Percentiles rank a stretch among this genome's conserved stretches.
These are phyloP conservation scores for Protostelium mycophagum DNA, from an alignment of 78 protist genomes.

Conservation along the genomic window DNA sequence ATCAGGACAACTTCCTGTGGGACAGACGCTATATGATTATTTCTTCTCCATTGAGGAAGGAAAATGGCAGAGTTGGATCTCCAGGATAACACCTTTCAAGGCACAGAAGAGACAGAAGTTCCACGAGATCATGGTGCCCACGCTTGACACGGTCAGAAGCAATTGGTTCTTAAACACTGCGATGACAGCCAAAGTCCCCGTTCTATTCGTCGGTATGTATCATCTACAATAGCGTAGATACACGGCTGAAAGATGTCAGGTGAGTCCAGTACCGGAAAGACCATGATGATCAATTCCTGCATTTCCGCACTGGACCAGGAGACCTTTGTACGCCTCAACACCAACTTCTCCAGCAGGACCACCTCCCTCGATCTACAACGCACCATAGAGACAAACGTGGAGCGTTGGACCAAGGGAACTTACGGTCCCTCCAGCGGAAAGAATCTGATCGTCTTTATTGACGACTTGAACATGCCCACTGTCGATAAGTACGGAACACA, in stretches of 20 bases:
- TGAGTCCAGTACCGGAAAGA: conserved; percentile 65
- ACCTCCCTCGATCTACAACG: conserved; percentile 77
- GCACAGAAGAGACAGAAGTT: conserved; percentile 60
- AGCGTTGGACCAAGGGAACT: conserved; percentile 57
- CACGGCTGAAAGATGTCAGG: conserved; percentile 90
- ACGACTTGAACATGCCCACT: conserved; percentile 94
- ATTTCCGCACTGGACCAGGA: background rate
- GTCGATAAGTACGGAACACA: conserved; percentile 95
- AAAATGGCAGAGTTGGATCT: conserved; percentile 84
- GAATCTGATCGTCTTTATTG: conserved; percentile 93
- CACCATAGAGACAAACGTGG: conserved; percentile 83
- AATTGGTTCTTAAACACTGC: conserved; percentile 80
- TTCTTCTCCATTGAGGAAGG: conserved; percentile 67
- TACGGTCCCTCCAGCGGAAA: conserved; percentile 74
- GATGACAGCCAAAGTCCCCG: conserved; percentile 79
- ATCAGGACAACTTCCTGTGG: conserved; percentile 35
- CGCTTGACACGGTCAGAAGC: conserved; percentile 97
- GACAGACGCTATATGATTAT: conserved; percentile 66
- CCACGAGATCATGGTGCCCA: conserved; percentile 90
- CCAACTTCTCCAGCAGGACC: conserved; percentile 90
- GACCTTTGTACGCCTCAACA: conserved; percentile 6
- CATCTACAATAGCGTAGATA: conserved; percentile 89
- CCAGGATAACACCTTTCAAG: conserved; percentile 65
- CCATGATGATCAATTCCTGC: conserved; percentile 74
- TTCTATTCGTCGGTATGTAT: conserved; percentile 86